Percentiles rank a stretch among this genome's conserved stretches.
These are phyloP conservation scores for Trichoderma koningii DNA, from an alignment of 2,329 filamentous ascomycete genomes.

Conservation along the genomic window DNA sequence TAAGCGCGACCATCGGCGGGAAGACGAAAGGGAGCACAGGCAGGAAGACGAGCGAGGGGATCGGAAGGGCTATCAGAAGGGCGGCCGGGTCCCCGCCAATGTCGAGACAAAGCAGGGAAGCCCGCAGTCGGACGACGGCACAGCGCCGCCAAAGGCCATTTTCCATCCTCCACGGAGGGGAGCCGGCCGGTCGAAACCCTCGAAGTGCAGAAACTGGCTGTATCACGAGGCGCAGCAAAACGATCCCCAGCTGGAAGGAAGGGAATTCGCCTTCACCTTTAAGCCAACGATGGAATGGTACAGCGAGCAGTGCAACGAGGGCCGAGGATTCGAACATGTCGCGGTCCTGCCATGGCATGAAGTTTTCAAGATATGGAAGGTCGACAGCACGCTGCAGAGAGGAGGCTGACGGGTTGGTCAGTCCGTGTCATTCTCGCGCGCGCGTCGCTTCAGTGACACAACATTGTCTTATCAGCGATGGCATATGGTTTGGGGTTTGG, in stretches of 20 bases:
- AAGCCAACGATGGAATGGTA: conserved; percentile 57
- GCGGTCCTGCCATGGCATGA: conserved; percentile 47
- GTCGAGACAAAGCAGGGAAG: conserved; percentile 31
- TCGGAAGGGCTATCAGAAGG: neutral
- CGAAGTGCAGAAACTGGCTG: conserved; percentile 49
- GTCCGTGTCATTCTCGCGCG: neutral
- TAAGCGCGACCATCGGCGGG: too few species aligned
- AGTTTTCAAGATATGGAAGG: conserved; percentile 39
- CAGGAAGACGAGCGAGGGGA: too few species aligned
- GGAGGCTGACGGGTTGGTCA: conserved; percentile 32
- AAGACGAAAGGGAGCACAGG: too few species aligned
- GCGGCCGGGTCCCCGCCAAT: neutral
- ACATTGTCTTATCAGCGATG: too few species aligned
- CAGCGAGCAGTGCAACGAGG: conserved; percentile 47
- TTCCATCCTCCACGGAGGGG: conserved; percentile 50
- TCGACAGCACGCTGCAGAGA: conserved; percentile 5
- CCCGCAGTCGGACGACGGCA: conserved; percentile 28
- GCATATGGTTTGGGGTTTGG: too few species aligned
- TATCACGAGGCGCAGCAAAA: conserved; percentile 41
- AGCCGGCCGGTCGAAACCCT: conserved; percentile 25
- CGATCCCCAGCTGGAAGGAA: conserved; percentile 4
- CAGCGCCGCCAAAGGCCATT: conserved; percentile 40
- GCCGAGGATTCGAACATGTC: conserved; percentile 54
- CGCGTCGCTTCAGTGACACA: neutral
- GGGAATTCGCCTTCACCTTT: conserved; percentile 43